A percentile compares a stretch with the other conserved stretches of the same genome.
Conservation (phyloP, 2,329 filamentous ascomycete species). For the Pyrenophora seminiperda region DNA sequence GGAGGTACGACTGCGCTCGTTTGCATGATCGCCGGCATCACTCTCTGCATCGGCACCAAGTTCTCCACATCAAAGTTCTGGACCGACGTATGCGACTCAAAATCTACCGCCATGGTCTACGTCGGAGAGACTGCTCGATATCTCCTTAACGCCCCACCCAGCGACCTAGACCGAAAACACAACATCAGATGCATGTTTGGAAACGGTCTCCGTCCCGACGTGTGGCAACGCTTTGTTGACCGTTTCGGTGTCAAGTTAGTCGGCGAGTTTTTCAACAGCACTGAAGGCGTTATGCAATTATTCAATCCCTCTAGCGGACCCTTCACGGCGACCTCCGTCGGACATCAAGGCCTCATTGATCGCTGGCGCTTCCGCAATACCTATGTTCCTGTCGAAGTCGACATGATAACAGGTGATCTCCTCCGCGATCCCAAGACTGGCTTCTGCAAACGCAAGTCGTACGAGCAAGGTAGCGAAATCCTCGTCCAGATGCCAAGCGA, state of each 20-base stretch:
- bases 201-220: conserved; percentile 71
- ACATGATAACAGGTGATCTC: conserved; percentile 70
- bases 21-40: conserved; percentile 61
- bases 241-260: conserved; percentile 68
- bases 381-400: conserved; percentile 70
- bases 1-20: conserved; percentile 65
- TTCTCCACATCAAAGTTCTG: conserved; percentile 75
- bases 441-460: conserved; percentile 66
- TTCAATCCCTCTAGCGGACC: conserved; percentile 65
- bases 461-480: conserved; percentile 76
- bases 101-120: conserved; percentile 74
- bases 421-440: conserved; percentile 69
- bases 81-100: conserved; percentile 69
- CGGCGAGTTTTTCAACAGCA: conserved; percentile 77
- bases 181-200: conserved; percentile 65
- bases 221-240: conserved; percentile 68
- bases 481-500: conserved; percentile 66
- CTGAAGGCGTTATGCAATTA: conserved; percentile 70
- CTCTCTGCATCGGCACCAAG: conserved; percentile 66
- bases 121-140: conserved; percentile 80
- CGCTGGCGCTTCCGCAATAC: conserved; percentile 59
- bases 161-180: conserved; percentile 65
- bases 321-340: conserved; percentile 68
- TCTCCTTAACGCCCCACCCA: conserved; percentile 69
- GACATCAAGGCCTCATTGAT: conserved; percentile 70